Base-by-base conservation (phyloP, 2,329 filamentous ascomycete species). In the Cytospora piceicola region DNA sequence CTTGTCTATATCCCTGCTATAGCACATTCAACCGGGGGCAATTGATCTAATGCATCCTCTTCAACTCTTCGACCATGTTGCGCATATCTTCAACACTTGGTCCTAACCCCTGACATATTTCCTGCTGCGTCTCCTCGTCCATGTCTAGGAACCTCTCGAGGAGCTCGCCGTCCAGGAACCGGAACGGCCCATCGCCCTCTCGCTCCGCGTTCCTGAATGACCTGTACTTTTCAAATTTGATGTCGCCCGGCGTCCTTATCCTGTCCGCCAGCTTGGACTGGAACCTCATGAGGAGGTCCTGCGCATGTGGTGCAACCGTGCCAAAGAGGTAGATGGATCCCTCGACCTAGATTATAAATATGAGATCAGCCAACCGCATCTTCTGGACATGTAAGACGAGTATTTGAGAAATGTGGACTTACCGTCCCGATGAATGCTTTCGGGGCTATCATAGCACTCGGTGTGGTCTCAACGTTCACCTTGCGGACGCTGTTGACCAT, bases 121-220 rank as follows among this genome's bases (percentile, higher is more conserved):
- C 75, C 70, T 78, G 80, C 77, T 89, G 87, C 51, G 78, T 78
- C 46, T 81, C 80, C 63, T 89, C 87, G 55, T 85, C 82, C 69
- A 91, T 80, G 69, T 93, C 89, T 70, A 98, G 77, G 74, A 97
- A 97, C 60, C 87, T 79, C 78, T 98, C 94, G 15, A 99, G 83
- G 72, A 98, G 81, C 75, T 97, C 94, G 0, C 94, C 95, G 73
- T 99, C 95, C 15, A 99, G 86, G 72, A 98, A 98, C 1, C 94
- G 85, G 73, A 88, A 91, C 0, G 95, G 94, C 49, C 90, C 92
- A 0, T 91, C 88, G 0, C 87, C 85, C 66, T 91, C 86, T 22
- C 89, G 81, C 30, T 90, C 88, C 29, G 87, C 82, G 62, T 88
- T 96, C 67, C 88, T 88, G 79, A 94, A 96, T 0, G 90, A 90